phyloP scores from a whole-genome alignment of 31 red algal species.

The Endocladia muricata region DNA sequence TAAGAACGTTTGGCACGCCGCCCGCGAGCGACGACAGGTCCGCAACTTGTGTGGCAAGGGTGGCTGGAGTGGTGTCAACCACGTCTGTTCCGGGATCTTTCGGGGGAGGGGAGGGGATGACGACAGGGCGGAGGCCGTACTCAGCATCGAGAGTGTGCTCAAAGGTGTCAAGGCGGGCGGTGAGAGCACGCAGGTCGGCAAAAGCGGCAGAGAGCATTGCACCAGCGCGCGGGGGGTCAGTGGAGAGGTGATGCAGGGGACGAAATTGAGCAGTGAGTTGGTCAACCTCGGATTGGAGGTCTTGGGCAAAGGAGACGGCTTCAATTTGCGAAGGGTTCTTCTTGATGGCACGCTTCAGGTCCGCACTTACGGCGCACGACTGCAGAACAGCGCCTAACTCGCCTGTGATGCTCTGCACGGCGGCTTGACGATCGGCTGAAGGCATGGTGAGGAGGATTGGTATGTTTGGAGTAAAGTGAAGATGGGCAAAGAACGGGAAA shows the following conservation, averaged over 20 bases:
- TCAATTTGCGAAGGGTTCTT: conserved; percentile 15
- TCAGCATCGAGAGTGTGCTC: conserved; percentile 8
- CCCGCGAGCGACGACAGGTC: neutral
- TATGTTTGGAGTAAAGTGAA: conserved; percentile 6
- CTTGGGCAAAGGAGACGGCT: conserved; percentile 3
- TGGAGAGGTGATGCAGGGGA: conserved; percentile 1
- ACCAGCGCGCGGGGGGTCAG: conserved; percentile 12
- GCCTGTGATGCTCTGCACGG: neutral
- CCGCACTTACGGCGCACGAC: conserved; percentile 1
- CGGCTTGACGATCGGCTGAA: neutral
- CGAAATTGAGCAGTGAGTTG: conserved; percentile 14
- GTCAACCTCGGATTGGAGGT: conserved; percentile 23
- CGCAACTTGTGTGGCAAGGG: neutral
- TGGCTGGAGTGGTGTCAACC: neutral
- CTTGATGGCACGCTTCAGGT: conserved; percentile 1
- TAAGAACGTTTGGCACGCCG: neutral
- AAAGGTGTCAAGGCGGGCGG: conserved; percentile 13
- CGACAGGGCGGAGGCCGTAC: conserved; percentile 23
- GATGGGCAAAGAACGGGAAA: no score
- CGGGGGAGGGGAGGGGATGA: neutral
- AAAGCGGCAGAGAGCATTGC: conserved; percentile 17
- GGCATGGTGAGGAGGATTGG: neutral
- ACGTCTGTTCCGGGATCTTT: neutral
- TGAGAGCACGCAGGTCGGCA: conserved; percentile 19
- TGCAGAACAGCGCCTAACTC: neutral